Conservation (phyloP, 2,329 filamentous ascomycete species). For the Clarireedia monteithiana region DNA sequence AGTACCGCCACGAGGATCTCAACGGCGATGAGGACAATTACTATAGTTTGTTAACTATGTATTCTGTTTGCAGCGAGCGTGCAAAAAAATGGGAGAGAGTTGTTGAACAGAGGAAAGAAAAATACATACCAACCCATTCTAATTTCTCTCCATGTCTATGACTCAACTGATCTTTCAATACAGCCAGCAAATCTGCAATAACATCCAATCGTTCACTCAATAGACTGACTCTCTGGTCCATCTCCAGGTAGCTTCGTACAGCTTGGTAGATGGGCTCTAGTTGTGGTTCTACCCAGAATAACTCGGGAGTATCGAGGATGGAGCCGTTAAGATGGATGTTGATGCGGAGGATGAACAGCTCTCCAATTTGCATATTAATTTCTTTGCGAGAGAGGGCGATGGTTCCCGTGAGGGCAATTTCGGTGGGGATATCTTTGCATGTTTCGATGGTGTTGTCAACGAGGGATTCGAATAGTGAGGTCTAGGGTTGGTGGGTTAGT, state of each 20-base stretch:
- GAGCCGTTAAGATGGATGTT: slow-evolving; percentile 97
- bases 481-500: slow-evolving; percentile 39
- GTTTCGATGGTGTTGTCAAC: slow-evolving; percentile 89
- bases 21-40: slow-evolving; percentile 91
- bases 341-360: slow-evolving; percentile 94
- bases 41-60: slow-evolving; percentile 35
- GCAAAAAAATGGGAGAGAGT: not conserved
- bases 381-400: slow-evolving; percentile 80
- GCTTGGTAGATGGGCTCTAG: slow-evolving; percentile 95
- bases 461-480: slow-evolving; percentile 90
- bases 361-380: slow-evolving; percentile 99
- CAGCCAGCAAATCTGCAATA: slow-evolving; percentile 85
- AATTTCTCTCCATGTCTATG: slow-evolving; percentile 86
- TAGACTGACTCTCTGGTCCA: slow-evolving; percentile 88
- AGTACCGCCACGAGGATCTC: slow-evolving; percentile 89
- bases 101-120: not conserved
- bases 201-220: slow-evolving; percentile 87
- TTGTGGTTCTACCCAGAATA: slow-evolving; percentile 98
- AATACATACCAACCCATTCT: slow-evolving; percentile 73
- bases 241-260: slow-evolving; percentile 90
- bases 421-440: slow-evolving; percentile 85
- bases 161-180: slow-evolving; percentile 90
- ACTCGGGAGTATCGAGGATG: slow-evolving; percentile 89
- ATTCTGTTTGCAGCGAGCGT: not conserved
- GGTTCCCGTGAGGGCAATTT: slow-evolving; percentile 87